phyloP scores from a whole-genome alignment of 306 rosid genomes.

The Notholithocarpus densiflorus region DNA sequence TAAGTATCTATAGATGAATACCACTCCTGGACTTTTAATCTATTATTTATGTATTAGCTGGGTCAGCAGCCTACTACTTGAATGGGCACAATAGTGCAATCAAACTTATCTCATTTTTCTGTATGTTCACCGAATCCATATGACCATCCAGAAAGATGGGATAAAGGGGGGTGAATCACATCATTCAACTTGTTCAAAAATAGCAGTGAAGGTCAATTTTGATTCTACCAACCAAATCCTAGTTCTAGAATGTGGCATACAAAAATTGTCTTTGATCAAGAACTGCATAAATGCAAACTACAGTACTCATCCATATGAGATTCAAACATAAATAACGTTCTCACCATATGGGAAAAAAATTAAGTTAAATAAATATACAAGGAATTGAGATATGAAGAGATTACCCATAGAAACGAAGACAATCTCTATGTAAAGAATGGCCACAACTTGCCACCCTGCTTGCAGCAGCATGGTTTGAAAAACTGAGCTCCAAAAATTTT shows the following conservation, averaged over 20 bases:
- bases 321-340: neutral
- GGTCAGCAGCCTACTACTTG: neutral
- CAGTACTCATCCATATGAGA: neutral
- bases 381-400: conserved; percentile 14
- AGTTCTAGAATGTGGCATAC: neutral
- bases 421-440: conserved; percentile 95
- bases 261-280: conserved; percentile 13
- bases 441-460: conserved; percentile 99
- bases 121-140: conserved; percentile 5
- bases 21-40: neutral
- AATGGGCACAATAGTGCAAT: conserved; percentile 15
- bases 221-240: conserved; percentile 4
- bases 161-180: conserved; percentile 15
- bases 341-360: neutral
- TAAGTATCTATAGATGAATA: neutral
- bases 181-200: conserved; percentile 13
- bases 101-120: conserved; percentile 12
- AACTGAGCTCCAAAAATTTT: conserved; percentile 98
- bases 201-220: neutral
- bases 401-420: conserved; percentile 98
- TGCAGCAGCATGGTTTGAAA: conserved; percentile 98
- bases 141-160: conserved; percentile 13
- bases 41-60: neutral
- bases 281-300: conserved; percentile 6
- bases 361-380: neutral